Conservation (phyloP, 805 yeast species). For the Cephaloascus fragrans region DNA sequence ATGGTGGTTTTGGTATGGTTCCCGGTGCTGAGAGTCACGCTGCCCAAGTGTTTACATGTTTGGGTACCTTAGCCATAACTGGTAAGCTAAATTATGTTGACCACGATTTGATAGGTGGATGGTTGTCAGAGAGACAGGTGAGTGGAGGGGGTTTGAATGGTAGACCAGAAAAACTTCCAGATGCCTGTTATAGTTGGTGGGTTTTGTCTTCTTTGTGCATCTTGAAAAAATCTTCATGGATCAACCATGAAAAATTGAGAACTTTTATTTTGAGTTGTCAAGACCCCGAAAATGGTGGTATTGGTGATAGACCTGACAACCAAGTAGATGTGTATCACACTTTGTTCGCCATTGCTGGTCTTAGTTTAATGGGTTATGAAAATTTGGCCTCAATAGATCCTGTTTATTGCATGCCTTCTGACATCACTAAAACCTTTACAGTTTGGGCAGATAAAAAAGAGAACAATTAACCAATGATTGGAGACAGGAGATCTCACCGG, state of each 20-base stretch:
- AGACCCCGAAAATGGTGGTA: conserved; percentile 75
- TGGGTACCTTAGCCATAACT: conserved; percentile 70
- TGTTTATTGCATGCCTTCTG: conserved; percentile 72
- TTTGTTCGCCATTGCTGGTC: conserved; percentile 79
- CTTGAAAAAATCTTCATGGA: conserved; percentile 62
- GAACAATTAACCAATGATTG: no score
- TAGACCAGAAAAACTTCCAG: conserved; percentile 90
- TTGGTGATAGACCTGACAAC: conserved; percentile 86
- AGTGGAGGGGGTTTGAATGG: conserved; percentile 90
- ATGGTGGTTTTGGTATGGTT: conserved; percentile 89
- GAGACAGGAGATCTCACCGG: no score
- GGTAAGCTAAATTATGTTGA: conserved; percentile 41
- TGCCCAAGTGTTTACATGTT: conserved; percentile 81
- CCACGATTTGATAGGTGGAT: conserved; percentile 52
- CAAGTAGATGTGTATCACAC: conserved; percentile 93
- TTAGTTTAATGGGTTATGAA: conserved; percentile 62
- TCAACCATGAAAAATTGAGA: conserved; percentile 53
- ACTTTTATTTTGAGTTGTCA: conserved; percentile 70
- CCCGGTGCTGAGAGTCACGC: conserved; percentile 97
- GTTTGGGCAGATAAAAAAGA: no score
- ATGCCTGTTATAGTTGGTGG: conserved; percentile 99
- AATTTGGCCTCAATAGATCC: conserved; percentile 68
- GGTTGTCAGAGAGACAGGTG: conserved; percentile 90
- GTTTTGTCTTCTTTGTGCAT: conserved; percentile 69
- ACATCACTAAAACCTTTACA: conserved; percentile 22